A percentile compares a stretch with the other conserved stretches of the same genome.
phyloP scores from a whole-genome alignment of 371 early-diverging fungal species.

The Lichtheimia corymbifera region DNA sequence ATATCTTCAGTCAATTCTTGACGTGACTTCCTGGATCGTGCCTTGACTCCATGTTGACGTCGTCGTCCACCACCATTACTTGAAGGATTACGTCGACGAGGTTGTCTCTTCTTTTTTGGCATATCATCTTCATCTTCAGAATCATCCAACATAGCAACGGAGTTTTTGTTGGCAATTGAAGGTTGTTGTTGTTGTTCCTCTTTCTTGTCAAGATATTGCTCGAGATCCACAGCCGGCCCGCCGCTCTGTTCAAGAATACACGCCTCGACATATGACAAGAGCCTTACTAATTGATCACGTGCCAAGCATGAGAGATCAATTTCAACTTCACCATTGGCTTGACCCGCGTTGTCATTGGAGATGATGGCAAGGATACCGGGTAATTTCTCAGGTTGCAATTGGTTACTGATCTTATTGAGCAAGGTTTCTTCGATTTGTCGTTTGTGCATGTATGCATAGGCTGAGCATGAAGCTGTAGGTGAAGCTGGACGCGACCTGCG shows the following conservation, averaged over 20 bases:
- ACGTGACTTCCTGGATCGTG: constrained; percentile 1
- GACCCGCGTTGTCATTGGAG: constrained; percentile 27
- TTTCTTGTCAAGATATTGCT: constrained; percentile 31
- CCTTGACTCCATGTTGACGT: constrained; percentile 7
- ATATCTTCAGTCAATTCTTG: constrained; percentile 15
- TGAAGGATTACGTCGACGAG: constrained; percentile 4
- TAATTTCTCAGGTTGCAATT: constrained; percentile 40
- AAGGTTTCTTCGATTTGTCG: constrained; percentile 50
- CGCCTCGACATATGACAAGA: constrained; percentile 51
- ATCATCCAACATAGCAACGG: constrained; percentile 9
- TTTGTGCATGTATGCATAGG: constrained; percentile 45
- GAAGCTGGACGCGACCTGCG: constrained; percentile 22
- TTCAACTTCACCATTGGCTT: constrained; percentile 42
- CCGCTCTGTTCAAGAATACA: constrained; percentile 50
- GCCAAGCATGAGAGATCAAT: constrained; percentile 50
- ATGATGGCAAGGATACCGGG: constrained; percentile 51
- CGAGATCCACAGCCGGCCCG: constrained; percentile 42
- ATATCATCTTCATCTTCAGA: constrained; percentile 19
- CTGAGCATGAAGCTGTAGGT: constrained; percentile 6
- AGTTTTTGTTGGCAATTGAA: constrained; percentile 9
- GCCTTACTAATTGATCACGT: constrained; percentile 43
- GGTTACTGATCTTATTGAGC: constrained; percentile 45
- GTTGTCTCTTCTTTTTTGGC: constrained; percentile 7
- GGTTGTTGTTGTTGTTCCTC: constrained; percentile 22
- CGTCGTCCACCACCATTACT: too few species aligned